Base-by-base conservation (phyloP, 805 yeast species). In the Saccharomycopsis fodiens region DNA sequence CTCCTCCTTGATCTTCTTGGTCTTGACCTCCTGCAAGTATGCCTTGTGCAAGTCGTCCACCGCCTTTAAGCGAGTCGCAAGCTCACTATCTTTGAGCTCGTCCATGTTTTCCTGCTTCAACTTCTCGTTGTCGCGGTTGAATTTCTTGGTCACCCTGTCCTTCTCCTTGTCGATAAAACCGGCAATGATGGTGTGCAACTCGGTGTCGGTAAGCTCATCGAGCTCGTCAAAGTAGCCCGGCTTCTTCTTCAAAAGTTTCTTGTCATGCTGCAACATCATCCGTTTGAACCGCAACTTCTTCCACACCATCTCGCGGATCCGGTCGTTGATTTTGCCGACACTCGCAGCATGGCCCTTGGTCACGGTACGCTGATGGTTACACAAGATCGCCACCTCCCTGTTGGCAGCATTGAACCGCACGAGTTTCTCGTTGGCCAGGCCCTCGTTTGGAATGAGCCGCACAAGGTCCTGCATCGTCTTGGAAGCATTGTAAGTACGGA, bases 401-500 rank as follows among this genome's bases (percentile, higher is more conserved):
- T 89, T 89, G 1, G 97, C 97, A 17, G 96, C 96, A 64, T 91
- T 89, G 64, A 82, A 89, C 51, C 76, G 79, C 46, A 89, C 80
- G 42, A 89, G 80, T 57, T 87, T 91, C 60, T 89, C 97, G 20
- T 84, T 82, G 3, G 86, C 83, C 0, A 95, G 78, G 22, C 96
- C 96, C 58, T 78, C 83, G 60, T 86, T 84, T n/a, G 82, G 73
- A 54, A 91, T 87, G 56, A 80, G 66, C 59, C 85, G 95, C 50
- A 91, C 64, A 61, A 87, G 96, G 57, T 89, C 95, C 63, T 89
- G 97, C 97, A 89, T 91, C 1, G 96, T 88, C 62, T 85, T 85
- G 1, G 96, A 85, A 1, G 97, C 97, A 66, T 89, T 89, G 60
- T 85, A 89, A 0, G 97, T 89, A 79, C 97, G 94, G 72, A 89